phyloP scores from a whole-genome alignment of 1,139 yeast species.

The Lodderomyces metapsilosis region DNA sequence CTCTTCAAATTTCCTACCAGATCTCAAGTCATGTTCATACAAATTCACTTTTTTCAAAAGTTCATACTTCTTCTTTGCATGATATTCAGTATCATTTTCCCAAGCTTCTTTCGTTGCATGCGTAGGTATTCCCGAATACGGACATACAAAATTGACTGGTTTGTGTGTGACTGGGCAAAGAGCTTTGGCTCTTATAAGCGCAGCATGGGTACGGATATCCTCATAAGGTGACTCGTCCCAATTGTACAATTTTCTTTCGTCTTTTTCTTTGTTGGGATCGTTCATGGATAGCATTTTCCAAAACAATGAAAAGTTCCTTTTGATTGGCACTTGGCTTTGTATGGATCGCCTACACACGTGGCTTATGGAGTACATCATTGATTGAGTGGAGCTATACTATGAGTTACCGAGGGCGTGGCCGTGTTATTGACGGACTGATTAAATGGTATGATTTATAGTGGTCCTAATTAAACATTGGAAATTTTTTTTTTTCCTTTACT shows the following conservation, averaged over 20 bases:
- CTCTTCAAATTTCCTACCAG: constrained; percentile 93
- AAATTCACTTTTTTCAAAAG: constrained; percentile 81
- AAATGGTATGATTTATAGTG: background rate
- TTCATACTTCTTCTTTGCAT: constrained; percentile 63
- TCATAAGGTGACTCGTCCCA: constrained; percentile 95
- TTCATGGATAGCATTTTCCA: constrained; percentile 41
- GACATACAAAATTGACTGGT: constrained; percentile 84
- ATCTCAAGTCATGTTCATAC: constrained; percentile 91
- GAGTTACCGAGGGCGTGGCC: too few relatives aligned
- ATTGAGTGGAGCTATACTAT: background rate
- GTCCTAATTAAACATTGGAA: background rate
- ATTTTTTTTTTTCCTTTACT: background rate
- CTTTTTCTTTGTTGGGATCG: constrained; percentile 23
- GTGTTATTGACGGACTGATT: background rate
- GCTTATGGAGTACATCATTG: constrained; percentile 1
- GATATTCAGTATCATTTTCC: constrained; percentile 77
- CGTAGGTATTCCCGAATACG: constrained; percentile 92
- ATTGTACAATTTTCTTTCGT: constrained; percentile 18
- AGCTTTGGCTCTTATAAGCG: constrained; percentile 82
- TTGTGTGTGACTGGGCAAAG: constrained; percentile 87
- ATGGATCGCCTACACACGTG: constrained; percentile 1
- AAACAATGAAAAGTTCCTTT: constrained; percentile 30
- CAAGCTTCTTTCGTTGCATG: constrained; percentile 90
- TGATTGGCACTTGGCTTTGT: background rate
- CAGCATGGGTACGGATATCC: constrained; percentile 88